A percentile compares a stretch with the other conserved stretches of the same genome.
phyloP scores from a whole-genome alignment of 805 yeast species.

The Vanderwaltozyma verrucispora region DNA sequence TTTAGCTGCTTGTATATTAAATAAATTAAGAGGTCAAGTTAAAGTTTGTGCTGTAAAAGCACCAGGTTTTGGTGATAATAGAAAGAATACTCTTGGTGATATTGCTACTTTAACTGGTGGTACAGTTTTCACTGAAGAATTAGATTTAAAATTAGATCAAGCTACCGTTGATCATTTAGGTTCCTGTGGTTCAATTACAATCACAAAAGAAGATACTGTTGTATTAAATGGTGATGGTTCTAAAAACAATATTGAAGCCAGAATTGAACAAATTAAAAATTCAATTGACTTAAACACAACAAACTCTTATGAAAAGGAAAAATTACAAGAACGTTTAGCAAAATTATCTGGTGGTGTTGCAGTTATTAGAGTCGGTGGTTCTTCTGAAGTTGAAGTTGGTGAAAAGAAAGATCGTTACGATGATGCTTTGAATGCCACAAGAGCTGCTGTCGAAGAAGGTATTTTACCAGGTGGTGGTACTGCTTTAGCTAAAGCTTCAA shows the following conservation, averaged over 20 bases:
- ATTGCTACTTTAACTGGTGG: conserved; percentile 93
- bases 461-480: conserved; percentile 99
- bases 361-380: conserved; percentile 93
- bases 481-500: conserved; percentile 87
- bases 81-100: conserved; percentile 92
- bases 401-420: conserved; percentile 99
- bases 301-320: conserved; percentile 89
- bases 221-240: conserved; percentile 86
- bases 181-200: conserved; percentile 79
- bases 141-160: conserved; percentile 90
- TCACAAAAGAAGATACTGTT: conserved; percentile 94
- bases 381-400: conserved; percentile 95
- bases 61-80: conserved; percentile 98
- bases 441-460: conserved; percentile 99
- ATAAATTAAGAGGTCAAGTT: conserved; percentile 96
- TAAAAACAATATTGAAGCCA: conserved; percentile 65
- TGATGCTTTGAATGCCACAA: conserved; percentile 96
- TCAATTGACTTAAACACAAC: conserved; percentile 60
- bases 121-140: conserved; percentile 76
- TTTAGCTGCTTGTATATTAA: conserved; percentile 91
- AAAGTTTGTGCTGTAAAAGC: conserved; percentile 97
- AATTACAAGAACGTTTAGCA: conserved; percentile 94
- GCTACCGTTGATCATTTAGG: conserved; percentile 88
- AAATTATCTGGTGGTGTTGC: conserved; percentile 98
- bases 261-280: conserved; percentile 90